These are phyloP conservation scores for Pythium angustatum DNA, from an alignment of 352 stramenopile genomes.

Conservation along the genomic window DNA sequence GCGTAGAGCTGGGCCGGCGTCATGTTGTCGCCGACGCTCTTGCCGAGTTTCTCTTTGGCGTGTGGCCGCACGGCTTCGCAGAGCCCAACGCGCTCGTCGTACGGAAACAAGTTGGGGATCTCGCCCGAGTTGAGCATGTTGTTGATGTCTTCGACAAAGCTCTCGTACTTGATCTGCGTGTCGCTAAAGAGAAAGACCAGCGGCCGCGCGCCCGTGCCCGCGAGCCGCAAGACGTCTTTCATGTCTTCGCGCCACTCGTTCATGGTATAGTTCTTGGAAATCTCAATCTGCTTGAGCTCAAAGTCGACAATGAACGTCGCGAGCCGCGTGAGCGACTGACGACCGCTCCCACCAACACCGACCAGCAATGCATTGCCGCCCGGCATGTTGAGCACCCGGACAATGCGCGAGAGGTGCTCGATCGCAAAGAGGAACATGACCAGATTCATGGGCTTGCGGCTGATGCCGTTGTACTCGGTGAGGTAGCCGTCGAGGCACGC, in stretches of 20 bases:
- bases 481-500: conserved; percentile 89
- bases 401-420: conserved; percentile 92
- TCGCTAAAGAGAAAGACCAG: conserved; percentile 95
- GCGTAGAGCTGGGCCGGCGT: conserved; percentile 87
- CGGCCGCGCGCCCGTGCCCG: conserved; percentile 82
- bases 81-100: conserved; percentile 91
- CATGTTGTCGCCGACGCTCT: conserved; percentile 91
- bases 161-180: conserved; percentile 95
- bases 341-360: conserved; percentile 91
- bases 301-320: conserved; percentile 94
- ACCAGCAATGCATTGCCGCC: conserved; percentile 93
- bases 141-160: conserved; percentile 97
- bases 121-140: conserved; percentile 96
- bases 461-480: conserved; percentile 91
- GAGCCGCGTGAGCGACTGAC: conserved; percentile 91
- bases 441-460: conserved; percentile 94
- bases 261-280: conserved; percentile 94
- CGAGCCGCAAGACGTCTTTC: conserved; percentile 90
- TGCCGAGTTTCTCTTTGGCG: conserved; percentile 91
- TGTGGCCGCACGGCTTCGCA: conserved; percentile 90
- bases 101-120: conserved; percentile 94
- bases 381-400: conserved; percentile 94
- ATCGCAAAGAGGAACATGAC: conserved; percentile 97
- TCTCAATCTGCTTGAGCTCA: conserved; percentile 93
- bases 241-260: conserved; percentile 95